phyloP scores from a whole-genome alignment of 2,329 filamentous ascomycete species.

The Penicillium decumbens region DNA sequence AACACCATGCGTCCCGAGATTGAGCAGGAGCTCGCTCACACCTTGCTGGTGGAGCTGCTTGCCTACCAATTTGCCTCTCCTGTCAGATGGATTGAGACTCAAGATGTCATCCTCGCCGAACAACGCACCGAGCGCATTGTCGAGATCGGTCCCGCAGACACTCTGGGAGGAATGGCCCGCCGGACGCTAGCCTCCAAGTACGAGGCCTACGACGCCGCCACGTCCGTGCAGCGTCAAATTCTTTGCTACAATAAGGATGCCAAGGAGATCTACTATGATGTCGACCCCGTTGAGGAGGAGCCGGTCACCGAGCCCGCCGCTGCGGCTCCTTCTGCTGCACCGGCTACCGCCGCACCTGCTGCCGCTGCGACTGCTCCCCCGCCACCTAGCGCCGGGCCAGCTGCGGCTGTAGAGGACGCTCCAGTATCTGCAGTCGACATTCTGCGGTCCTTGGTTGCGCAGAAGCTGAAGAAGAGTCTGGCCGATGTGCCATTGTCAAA shows the following conservation, averaged over 20 bases:
- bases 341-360: slow-evolving; percentile 38
- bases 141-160: slow-evolving; percentile 94
- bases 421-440: slow-evolving; percentile 88
- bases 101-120: slow-evolving; percentile 97
- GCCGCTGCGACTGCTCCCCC: slow-evolving; percentile 54
- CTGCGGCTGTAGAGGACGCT: slow-evolving; percentile 76
- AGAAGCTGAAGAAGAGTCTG: slow-evolving; percentile 94
- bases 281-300: slow-evolving; percentile 91
- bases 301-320: slow-evolving; percentile 51
- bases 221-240: slow-evolving; percentile 93
- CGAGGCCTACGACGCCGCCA: slow-evolving; percentile 95
- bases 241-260: slow-evolving; percentile 99
- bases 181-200: slow-evolving; percentile 94
- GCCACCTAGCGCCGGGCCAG: slow-evolving; percentile 72
- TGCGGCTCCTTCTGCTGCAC: slow-evolving; percentile 38
- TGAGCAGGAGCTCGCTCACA: slow-evolving; percentile 98
- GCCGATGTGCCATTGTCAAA: slow-evolving; percentile 87
- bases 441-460: slow-evolving; percentile 80
- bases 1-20: slow-evolving; percentile 85
- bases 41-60: slow-evolving; percentile 94
- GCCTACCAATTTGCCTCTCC: slow-evolving; percentile 99
- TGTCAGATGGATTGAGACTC: slow-evolving; percentile 99
- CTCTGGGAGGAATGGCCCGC: slow-evolving; percentile 95
- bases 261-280: slow-evolving; percentile 99
- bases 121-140: slow-evolving; percentile 96